Evolutionary conservation across 306 rosid genomes (phyloP).

Genomic region (Quercus dentata): DNA sequence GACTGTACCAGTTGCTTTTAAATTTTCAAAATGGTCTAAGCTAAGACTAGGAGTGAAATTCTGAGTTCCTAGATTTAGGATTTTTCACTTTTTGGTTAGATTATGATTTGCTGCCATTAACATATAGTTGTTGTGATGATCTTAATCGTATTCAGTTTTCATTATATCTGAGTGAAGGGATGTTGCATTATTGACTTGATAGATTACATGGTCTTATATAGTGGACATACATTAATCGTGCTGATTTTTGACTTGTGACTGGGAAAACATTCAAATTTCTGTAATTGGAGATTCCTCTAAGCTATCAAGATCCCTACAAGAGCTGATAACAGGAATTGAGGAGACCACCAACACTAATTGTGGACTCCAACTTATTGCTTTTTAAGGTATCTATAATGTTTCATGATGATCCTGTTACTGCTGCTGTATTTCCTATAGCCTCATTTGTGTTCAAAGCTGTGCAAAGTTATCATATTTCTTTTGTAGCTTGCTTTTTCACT

Average conservation of each 20-base stretch:
- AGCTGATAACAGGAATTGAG: constrained; percentile 27
- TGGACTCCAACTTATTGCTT: constrained; percentile 46
- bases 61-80: no score
- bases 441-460: neutral
- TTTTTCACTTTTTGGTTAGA: no score
- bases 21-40: no score
- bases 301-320: constrained; percentile 38
- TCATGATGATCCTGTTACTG: neutral
- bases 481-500: neutral
- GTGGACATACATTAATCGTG: no score
- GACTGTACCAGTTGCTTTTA: no score
- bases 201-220: no score
- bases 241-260: neutral
- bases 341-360: constrained; percentile 44
- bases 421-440: neutral
- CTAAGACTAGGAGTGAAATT: no score
- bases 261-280: constrained; percentile 51
- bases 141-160: no score
- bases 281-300: constrained; percentile 63
- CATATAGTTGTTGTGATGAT: no score
- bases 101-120: no score
- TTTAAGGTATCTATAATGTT: neutral
- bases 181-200: neutral
- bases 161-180: no score
- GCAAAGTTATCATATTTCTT: neutral